Evolutionary conservation across 2,329 filamentous ascomycete genomes (phyloP), one percentile per base, ranked within the genome.

Genomic region (Endoconidiophora laricicola): DNA sequence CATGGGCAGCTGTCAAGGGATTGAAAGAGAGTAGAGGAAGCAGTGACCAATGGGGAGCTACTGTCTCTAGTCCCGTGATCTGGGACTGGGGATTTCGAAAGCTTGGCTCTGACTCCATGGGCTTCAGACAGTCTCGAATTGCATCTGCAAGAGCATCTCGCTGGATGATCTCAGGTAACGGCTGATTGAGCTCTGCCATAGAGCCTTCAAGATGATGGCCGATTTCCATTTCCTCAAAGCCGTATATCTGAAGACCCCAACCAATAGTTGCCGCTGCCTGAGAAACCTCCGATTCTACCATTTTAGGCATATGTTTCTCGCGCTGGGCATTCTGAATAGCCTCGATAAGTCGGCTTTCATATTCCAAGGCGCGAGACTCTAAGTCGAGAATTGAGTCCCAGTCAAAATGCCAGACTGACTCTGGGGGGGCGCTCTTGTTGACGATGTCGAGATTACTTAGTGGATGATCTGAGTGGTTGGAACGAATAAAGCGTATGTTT

Each of bases 11-110:
- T 14, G 94, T 72, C 14, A 90, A 69, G 0, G 85, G 83, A 1
- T 76, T 78, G 57, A 94, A 82, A 0, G 86, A 93, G 9, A 93
- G 68, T 6, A 83, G 65, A 1, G 84, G 80, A 26, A 74, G 59
- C 6, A 81, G 61, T 1, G 76, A 79, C 68, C 66, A 79, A 61
- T 71, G 78, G 44, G 67, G 76, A 22, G 65, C 66, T 41, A 71
- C 65, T 10, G 65, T 60, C 24, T 58, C 56, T 3, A 29, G 24
- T n/a, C 29, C 29, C 29, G 29, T 49, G 22, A 18, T 14, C 36
- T 40, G 48, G 37, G 23, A 10, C n/a, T 38, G 41, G 18, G 44
- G 20, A 18, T n/a, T 6, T 20, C 7, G 9, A 10, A 14, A 36
- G 12, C 40, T 37, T 24, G 16, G 10, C 20, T 16, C 14, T 18